These are phyloP conservation scores for Serendipita indica DNA, from an alignment of 768 basidiomycete genomes.

Conservation along the genomic window DNA sequence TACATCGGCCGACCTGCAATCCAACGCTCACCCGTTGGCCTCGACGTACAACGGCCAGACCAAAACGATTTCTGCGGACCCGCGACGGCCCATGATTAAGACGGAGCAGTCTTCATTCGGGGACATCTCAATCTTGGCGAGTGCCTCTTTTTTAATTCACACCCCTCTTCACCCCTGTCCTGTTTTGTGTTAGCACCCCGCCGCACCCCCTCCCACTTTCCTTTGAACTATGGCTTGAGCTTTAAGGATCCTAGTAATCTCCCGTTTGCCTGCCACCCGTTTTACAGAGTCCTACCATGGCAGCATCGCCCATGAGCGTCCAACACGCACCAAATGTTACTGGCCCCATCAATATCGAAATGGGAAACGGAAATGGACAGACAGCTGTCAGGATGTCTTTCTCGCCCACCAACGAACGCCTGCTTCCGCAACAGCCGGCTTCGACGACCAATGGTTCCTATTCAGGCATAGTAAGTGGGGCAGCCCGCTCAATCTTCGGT, in stretches of 20 bases:
- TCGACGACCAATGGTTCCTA: background rate
- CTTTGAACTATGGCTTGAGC: conserved; percentile 5
- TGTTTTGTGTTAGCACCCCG: too few species aligned
- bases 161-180: background rate
- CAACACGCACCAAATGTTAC: background rate
- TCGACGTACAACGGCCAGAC: background rate
- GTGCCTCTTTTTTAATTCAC: conserved; percentile 7
- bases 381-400: background rate
- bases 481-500: conserved; percentile 2
- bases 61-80: background rate
- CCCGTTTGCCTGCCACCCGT: conserved; percentile 10
- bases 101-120: conserved; percentile 4
- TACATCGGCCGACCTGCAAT: conserved; percentile 1
- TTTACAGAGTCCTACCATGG: conserved; percentile 9
- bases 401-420: background rate
- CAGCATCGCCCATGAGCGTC: background rate
- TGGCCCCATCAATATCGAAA: background rate
- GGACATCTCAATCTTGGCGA: conserved; percentile 8
- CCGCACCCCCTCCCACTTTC: too few species aligned
- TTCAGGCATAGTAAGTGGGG: background rate
- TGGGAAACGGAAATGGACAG: background rate
- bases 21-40: background rate
- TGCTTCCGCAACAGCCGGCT: too few species aligned
- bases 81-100: background rate
- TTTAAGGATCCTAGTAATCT: conserved; percentile 10